These are phyloP conservation scores for Barnettozyma sucrosica DNA, from an alignment of 805 yeast species.

Conservation along the genomic window DNA sequence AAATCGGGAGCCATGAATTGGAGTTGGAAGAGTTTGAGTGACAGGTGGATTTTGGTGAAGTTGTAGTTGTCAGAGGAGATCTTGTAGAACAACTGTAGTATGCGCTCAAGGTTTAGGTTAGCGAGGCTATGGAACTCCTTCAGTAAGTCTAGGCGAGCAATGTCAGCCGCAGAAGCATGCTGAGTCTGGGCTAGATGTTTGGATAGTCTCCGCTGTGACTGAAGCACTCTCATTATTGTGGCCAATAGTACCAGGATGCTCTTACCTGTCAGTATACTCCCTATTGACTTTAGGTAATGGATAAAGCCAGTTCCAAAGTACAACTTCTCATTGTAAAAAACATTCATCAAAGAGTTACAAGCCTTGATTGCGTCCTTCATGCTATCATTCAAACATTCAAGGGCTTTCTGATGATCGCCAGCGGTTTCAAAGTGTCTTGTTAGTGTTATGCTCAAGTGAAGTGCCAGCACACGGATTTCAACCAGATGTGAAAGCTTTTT, in stretches of 20 bases:
- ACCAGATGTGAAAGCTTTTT: constrained; percentile 21
- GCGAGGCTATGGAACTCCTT: constrained; percentile 11
- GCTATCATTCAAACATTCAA: constrained; percentile 31
- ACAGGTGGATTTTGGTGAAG: constrained; percentile 16
- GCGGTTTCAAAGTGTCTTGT: constrained; percentile 35
- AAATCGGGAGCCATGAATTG: constrained; percentile 16
- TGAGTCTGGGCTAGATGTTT: neutral
- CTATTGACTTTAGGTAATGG: constrained; percentile 35
- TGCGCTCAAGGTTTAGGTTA: constrained; percentile 8
- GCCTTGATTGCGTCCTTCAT: constrained; percentile 28
- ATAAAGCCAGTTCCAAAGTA: constrained; percentile 41
- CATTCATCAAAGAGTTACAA: constrained; percentile 28
- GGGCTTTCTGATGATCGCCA: constrained; percentile 27
- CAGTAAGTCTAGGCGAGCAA: constrained; percentile 8
- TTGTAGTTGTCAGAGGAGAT: constrained; percentile 15
- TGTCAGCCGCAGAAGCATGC: constrained; percentile 4
- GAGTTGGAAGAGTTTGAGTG: constrained; percentile 11
- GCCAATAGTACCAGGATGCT: constrained; percentile 12
- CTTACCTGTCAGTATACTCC: constrained; percentile 11
- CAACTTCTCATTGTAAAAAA: constrained; percentile 28
- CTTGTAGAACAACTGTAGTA: constrained; percentile 14
- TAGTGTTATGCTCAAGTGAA: constrained; percentile 33
- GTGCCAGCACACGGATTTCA: constrained; percentile 27
- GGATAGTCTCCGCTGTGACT: constrained; percentile 12
- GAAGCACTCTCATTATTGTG: constrained; percentile 13